These are phyloP conservation scores for Solanum commersonii DNA, from an alignment of 257 asterid genomes.

Conservation along the genomic window DNA sequence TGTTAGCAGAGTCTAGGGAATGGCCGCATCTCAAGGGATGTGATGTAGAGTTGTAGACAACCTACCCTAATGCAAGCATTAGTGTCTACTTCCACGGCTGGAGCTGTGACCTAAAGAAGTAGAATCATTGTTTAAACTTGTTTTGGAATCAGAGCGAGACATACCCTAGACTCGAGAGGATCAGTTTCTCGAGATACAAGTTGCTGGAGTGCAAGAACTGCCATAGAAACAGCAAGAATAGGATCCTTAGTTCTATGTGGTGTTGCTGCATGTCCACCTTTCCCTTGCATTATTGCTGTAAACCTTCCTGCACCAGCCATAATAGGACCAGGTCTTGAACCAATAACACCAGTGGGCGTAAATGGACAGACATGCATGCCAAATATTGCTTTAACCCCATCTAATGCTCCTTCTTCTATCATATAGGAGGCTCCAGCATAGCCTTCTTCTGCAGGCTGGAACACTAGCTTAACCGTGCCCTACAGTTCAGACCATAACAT, in stretches of 20 bases:
- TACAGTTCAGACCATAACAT: constrained; percentile 6
- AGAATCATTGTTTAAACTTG: background rate
- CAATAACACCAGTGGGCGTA: constrained; percentile 35
- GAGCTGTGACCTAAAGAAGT: background rate
- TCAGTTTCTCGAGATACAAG: constrained; percentile 81
- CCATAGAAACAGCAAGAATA: constrained; percentile 56
- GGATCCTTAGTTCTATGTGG: constrained; percentile 77
- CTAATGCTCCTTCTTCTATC: constrained; percentile 59
- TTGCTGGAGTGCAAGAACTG: constrained; percentile 69
- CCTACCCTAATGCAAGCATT: too few relatives aligned
- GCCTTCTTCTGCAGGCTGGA: constrained; percentile 96
- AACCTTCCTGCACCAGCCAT: constrained; percentile 74
- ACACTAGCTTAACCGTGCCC: constrained; percentile 84
- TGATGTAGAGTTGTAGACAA: too few relatives aligned
- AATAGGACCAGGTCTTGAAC: constrained; percentile 61
- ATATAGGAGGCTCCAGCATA: constrained; percentile 60
- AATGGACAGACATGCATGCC: constrained; percentile 56
- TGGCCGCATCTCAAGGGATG: too few relatives aligned
- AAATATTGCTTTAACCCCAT: constrained; percentile 58
- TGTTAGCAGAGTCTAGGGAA: too few relatives aligned
- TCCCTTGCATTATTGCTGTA: constrained; percentile 48
- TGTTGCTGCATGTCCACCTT: constrained; percentile 74
- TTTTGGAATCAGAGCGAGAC: background rate
- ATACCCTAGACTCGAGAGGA: constrained; percentile 68
- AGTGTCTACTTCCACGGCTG: too few relatives aligned